These are phyloP conservation scores for Ophiorrhiza pumila DNA, from an alignment of 257 asterid species.

Conservation along the genomic window DNA sequence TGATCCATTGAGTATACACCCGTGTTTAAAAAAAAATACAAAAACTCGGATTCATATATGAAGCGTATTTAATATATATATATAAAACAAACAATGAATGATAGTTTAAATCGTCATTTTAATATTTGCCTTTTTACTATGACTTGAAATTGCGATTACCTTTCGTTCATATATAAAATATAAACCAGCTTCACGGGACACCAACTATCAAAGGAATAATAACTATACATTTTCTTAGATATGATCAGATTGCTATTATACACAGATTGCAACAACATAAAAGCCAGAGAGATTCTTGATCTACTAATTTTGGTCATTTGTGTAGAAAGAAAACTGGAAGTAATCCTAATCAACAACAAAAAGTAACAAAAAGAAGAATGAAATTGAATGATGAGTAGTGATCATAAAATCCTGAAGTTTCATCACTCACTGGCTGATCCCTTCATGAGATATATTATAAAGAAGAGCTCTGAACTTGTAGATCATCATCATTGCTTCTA, in stretches of 20 bases:
- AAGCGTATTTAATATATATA: too few species aligned
- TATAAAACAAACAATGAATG: too few species aligned
- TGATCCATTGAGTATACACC: too few species aligned
- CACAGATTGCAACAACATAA: background rate
- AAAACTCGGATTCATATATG: too few species aligned
- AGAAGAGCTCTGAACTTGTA: background rate
- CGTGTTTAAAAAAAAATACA: too few species aligned
- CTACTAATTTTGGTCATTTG: background rate
- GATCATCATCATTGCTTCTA: background rate
- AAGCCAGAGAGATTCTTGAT: background rate
- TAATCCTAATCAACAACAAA: background rate
- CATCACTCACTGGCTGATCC: background rate
- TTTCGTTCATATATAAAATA: too few species aligned
- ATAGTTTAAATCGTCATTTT: too few species aligned
- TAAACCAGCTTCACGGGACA: too few species aligned
- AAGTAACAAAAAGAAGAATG: background rate
- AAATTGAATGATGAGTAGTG: background rate
- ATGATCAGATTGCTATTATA: background rate
- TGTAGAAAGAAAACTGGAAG: background rate
- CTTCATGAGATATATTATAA: background rate
- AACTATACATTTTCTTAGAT: background rate
- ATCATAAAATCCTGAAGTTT: background rate
- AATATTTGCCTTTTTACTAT: too few species aligned
- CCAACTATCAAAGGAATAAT: background rate
- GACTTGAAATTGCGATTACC: too few species aligned